A percentile compares a stretch with the other conserved stretches of the same genome.
Conservation (phyloP, 2,329 filamentous ascomycete genomes). For the Sclerotinia spermophila region DNA sequence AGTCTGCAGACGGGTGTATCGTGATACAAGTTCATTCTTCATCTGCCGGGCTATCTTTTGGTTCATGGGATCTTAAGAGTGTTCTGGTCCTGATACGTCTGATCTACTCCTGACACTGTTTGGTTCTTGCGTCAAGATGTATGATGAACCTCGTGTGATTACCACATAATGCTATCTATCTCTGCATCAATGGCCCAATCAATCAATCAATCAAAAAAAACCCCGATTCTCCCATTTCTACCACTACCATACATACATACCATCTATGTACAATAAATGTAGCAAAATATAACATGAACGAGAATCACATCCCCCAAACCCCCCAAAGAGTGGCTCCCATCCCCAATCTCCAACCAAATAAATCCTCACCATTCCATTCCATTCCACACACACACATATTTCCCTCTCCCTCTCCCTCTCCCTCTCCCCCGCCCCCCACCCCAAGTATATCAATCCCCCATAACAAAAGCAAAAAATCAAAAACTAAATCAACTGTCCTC, state of each 20-base stretch:
- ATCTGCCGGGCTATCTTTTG: neutral
- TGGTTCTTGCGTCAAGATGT: neutral
- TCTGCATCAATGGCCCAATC: neutral
- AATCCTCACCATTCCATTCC: neutral
- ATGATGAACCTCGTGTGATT: neutral
- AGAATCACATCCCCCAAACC: neutral
- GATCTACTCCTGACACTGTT: neutral
- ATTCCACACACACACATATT: neutral
- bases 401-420: neutral
- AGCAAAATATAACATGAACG: no score
- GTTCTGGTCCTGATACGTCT: neutral
- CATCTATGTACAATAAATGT: no score
- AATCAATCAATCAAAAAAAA: neutral
- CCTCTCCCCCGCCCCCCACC: neutral
- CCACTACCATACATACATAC: neutral
- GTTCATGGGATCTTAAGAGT: neutral
- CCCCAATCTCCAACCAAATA: neutral
- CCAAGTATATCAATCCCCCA: neutral
- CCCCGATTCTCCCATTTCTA: neutral
- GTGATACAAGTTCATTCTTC: neutral
- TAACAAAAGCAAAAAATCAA: neutral
- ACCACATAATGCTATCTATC: neutral
- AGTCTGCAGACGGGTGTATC: neutral
- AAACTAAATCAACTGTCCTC: slow-evolving; percentile 37
- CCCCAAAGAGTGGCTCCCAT: neutral